These are phyloP conservation scores for Microcera coccophila DNA, from an alignment of 2,329 filamentous ascomycete species.

Conservation along the genomic window DNA sequence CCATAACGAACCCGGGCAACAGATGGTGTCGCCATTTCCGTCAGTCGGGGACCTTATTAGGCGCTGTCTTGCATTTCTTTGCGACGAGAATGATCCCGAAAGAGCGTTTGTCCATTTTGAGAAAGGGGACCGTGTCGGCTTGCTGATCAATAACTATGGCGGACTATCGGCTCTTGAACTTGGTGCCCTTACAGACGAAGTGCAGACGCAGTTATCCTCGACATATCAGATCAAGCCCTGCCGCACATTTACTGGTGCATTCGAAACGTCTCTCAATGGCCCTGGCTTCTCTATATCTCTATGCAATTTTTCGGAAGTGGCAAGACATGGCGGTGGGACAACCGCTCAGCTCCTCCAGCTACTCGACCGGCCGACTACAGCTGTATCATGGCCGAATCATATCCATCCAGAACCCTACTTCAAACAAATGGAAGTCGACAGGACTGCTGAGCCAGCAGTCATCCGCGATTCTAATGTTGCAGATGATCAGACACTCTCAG, in stretches of 20 bases:
- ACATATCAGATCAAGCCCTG: slow-evolving; percentile 49
- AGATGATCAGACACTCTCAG: slow-evolving; percentile 38
- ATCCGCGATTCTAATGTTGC: slow-evolving; percentile 35
- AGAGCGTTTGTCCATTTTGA: slow-evolving; percentile 48
- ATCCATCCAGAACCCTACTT: too few species aligned
- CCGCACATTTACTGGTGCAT: slow-evolving; percentile 58
- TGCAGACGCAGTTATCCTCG: slow-evolving; percentile 46
- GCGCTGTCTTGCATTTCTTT: slow-evolving; percentile 56
- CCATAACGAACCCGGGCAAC: slow-evolving; percentile 63
- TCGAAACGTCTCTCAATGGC: slow-evolving; percentile 70
- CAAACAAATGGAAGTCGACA: slow-evolving; percentile 47
- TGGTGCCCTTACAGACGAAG: slow-evolving; percentile 51
- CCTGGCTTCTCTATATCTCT: slow-evolving; percentile 67
- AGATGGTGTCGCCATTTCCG: slow-evolving; percentile 51
- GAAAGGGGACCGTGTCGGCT: slow-evolving; percentile 45
- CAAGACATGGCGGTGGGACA: slow-evolving; percentile 43
- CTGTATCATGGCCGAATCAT: too few species aligned
- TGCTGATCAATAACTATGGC: slow-evolving; percentile 58
- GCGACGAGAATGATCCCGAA: slow-evolving; percentile 53
- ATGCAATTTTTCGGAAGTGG: slow-evolving; percentile 53
- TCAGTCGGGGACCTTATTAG: slow-evolving; percentile 48
- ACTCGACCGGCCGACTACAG: slow-evolving; percentile 61
- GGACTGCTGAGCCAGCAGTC: slow-evolving; percentile 33
- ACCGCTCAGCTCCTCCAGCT: slow-evolving; percentile 56
- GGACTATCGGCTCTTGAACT: slow-evolving; percentile 57